These are phyloP conservation scores for Platanthera zijinensis DNA, from an alignment of 106 monocot genomes.

Conservation along the genomic window DNA sequence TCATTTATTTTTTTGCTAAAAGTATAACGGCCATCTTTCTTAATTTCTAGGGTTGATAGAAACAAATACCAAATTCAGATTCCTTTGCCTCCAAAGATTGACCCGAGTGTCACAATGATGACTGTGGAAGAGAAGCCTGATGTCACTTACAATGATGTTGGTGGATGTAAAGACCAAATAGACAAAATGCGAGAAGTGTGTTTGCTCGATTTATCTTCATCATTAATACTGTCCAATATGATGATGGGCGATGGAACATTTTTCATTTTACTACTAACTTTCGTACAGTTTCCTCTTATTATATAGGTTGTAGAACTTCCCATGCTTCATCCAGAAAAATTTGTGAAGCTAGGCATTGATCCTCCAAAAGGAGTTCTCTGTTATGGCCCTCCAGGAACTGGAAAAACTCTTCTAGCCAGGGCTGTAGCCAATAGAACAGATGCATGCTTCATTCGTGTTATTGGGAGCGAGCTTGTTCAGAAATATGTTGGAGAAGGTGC, in stretches of 20 bases:
- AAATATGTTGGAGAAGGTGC: slow-evolving; percentile 99
- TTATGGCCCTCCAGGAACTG: slow-evolving; percentile 97
- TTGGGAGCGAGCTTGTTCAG: slow-evolving; percentile 97
- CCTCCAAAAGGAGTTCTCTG: slow-evolving; percentile 97
- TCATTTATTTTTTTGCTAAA: no score
- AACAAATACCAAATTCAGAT: slow-evolving; percentile 99
- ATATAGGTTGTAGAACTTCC: slow-evolving; percentile 89
- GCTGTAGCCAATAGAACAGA: slow-evolving; percentile 97
- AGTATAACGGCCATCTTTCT: not conserved
- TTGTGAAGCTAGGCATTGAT: slow-evolving; percentile 99
- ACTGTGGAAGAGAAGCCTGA: slow-evolving; percentile 99
- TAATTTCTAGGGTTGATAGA: slow-evolving; percentile 73
- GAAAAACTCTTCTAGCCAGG: slow-evolving; percentile 93
- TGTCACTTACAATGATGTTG: slow-evolving; percentile 99
- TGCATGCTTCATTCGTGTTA: slow-evolving; percentile 95
- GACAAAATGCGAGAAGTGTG: slow-evolving; percentile 96
- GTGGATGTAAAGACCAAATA: slow-evolving; percentile 97
- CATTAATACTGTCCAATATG: no score
- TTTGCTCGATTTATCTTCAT: not conserved
- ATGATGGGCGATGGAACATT: no score
- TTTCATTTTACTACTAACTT: no score
- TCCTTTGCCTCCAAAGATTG: slow-evolving; percentile 98
- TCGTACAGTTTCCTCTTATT: no score
- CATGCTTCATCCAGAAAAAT: slow-evolving; percentile 99
- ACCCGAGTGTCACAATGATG: slow-evolving; percentile 99